Conservation (phyloP, 2,329 filamentous ascomycete genomes). For the Paecilomyces sp. region DNA sequence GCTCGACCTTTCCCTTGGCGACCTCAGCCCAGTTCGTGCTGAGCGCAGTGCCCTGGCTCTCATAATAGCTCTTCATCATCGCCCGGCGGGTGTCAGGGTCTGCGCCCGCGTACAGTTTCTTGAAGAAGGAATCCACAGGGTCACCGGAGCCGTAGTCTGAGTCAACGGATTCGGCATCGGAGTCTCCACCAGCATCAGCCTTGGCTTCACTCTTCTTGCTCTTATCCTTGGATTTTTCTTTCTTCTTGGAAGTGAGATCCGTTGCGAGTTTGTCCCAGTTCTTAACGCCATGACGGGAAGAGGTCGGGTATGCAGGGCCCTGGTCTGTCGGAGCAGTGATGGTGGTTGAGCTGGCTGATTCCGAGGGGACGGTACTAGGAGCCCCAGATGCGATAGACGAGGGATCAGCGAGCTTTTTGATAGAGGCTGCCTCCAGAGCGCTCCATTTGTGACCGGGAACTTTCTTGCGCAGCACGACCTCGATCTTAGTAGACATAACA, state of each 20-base stretch:
- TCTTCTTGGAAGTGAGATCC: constrained; percentile 39
- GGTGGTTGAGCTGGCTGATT: background rate
- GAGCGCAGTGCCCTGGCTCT: constrained; percentile 87
- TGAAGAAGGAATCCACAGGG: constrained; percentile 78
- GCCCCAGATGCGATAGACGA: background rate
- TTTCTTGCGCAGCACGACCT: constrained; percentile 65
- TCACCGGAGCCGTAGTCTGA: constrained; percentile 47
- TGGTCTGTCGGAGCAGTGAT: constrained; percentile 10
- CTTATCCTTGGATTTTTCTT: constrained; percentile 15
- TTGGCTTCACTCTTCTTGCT: constrained; percentile 17
- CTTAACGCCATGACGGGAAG: constrained; percentile 73
- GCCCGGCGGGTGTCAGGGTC: constrained; percentile 76
- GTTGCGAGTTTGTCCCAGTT: constrained; percentile 79
- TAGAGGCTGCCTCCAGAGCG: constrained; percentile 44
- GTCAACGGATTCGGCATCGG: constrained; percentile 40
- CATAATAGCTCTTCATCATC: constrained; percentile 95
- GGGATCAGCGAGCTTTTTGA: constrained; percentile 14
- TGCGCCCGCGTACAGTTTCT: constrained; percentile 71
- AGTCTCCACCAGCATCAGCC: constrained; percentile 43
- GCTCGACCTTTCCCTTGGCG: constrained; percentile 59
- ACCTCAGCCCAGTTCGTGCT: constrained; percentile 92
- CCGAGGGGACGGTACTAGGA: constrained; percentile 4
- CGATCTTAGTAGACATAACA: constrained; percentile 72
- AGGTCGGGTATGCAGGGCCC: constrained; percentile 71
- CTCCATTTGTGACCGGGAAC: constrained; percentile 62